phyloP scores from a whole-genome alignment of 768 basidiomycete species.

The Kondoa malvinella region DNA sequence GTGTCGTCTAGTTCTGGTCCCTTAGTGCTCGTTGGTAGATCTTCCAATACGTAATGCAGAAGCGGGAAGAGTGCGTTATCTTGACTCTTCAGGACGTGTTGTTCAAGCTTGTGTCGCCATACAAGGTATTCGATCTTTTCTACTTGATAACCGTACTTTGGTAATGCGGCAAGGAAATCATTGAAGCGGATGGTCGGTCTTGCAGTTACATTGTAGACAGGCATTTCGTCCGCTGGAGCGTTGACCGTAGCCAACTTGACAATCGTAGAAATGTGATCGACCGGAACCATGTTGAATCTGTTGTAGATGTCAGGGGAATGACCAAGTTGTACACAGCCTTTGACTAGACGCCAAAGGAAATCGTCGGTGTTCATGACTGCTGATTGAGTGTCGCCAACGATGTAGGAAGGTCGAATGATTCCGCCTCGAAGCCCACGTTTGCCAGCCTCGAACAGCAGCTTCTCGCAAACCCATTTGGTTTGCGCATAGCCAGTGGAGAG shows the following conservation, averaged over 20 bases:
- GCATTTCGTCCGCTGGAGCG: slow-evolving; percentile 35
- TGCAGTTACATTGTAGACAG: slow-evolving; percentile 71
- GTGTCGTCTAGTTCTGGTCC: slow-evolving; percentile 73
- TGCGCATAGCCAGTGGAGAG: slow-evolving; percentile 91
- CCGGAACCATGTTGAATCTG: slow-evolving; percentile 93
- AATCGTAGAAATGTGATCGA: slow-evolving; percentile 82
- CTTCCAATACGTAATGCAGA: slow-evolving; percentile 90
- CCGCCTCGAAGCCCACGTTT: slow-evolving; percentile 65
- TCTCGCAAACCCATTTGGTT: slow-evolving; percentile 96
- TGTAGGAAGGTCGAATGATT: slow-evolving; percentile 84
- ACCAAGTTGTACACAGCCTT: slow-evolving; percentile 96
- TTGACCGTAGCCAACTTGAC: slow-evolving; percentile 54
- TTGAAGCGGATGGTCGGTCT: slow-evolving; percentile 79
- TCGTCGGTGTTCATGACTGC: slow-evolving; percentile 98
- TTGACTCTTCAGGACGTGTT: slow-evolving; percentile 80
- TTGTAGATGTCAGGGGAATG: slow-evolving; percentile 95
- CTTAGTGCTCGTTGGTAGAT: slow-evolving; percentile 90
- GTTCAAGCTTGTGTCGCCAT: slow-evolving; percentile 83
- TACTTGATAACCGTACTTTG: slow-evolving; percentile 62
- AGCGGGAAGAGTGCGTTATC: slow-evolving; percentile 96
- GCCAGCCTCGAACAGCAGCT: slow-evolving; percentile 77
- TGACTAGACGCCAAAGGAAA: slow-evolving; percentile 94
- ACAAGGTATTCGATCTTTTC: slow-evolving; percentile 68
- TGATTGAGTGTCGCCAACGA: slow-evolving; percentile 74
- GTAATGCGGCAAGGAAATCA: slow-evolving; percentile 54